Conservation (phyloP, 805 yeast species). For the Teunomyces kruisii region DNA sequence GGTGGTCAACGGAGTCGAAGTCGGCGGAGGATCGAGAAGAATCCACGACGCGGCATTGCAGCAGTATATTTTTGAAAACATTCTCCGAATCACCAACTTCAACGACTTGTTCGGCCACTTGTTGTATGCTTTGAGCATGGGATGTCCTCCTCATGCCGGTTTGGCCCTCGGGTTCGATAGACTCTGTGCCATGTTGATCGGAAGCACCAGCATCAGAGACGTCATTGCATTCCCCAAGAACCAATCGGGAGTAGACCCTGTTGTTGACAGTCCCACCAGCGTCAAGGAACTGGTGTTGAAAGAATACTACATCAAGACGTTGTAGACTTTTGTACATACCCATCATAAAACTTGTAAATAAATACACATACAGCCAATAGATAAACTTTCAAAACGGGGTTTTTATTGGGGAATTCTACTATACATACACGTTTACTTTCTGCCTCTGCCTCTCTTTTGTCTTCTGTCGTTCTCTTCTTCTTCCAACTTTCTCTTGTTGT, state of each 20-base stretch:
- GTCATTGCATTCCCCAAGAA: slow-evolving; percentile 97
- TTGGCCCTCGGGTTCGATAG: slow-evolving; percentile 94
- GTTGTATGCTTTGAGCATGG: slow-evolving; percentile 74
- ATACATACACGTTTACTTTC: background rate
- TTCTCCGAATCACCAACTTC: slow-evolving; percentile 61
- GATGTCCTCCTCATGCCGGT: slow-evolving; percentile 99
- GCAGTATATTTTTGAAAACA: slow-evolving; percentile 61
- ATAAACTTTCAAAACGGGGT: too few species aligned
- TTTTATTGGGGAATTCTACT: background rate
- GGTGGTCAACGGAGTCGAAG: slow-evolving; percentile 90
- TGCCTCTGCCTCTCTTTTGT: slow-evolving; percentile 8
- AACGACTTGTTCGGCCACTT: slow-evolving; percentile 80
- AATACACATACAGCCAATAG: background rate
- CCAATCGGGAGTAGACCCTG: slow-evolving; percentile 81
- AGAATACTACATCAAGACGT: slow-evolving; percentile 48
- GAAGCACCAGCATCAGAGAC: slow-evolving; percentile 76
- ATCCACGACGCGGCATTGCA: slow-evolving; percentile 85
- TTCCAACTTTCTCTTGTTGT: slow-evolving; percentile 22
- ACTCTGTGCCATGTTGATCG: slow-evolving; percentile 86
- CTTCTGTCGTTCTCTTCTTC: slow-evolving; percentile 10
- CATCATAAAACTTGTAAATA: slow-evolving; percentile 1
- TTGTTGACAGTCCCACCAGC: slow-evolving; percentile 80
- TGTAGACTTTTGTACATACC: background rate
- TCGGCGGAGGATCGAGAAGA: slow-evolving; percentile 97
- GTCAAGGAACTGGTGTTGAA: slow-evolving; percentile 52